Percentiles rank a stretch among this genome's conserved stretches.
Conservation (phyloP, 2,329 filamentous ascomycete genomes). For the Plenodomus lindquistii region DNA sequence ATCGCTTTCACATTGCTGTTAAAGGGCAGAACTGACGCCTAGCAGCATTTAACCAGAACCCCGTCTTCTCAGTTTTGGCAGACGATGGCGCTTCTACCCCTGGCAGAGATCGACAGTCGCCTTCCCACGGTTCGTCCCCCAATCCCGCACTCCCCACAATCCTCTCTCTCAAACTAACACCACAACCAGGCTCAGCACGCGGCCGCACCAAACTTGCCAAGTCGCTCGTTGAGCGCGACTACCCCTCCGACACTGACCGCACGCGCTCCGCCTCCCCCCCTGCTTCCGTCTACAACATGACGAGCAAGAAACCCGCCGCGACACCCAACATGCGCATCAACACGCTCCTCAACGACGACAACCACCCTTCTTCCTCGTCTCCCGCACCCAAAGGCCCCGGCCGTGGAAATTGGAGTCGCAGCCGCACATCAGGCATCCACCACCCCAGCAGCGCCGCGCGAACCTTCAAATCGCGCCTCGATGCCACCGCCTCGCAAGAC, state of each 20-base stretch:
- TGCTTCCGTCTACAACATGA: constrained; percentile 44
- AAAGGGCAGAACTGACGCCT: neutral
- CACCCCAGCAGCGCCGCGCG: constrained; percentile 9
- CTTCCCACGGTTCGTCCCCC: constrained; percentile 39
- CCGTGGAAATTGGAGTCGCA: constrained; percentile 55
- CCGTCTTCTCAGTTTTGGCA: constrained; percentile 46
- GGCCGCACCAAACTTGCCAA: constrained; percentile 42
- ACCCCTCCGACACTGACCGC: constrained; percentile 51
- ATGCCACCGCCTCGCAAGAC: constrained; percentile 36
- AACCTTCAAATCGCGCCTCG: constrained; percentile 42
- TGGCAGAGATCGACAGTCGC: constrained; percentile 45
- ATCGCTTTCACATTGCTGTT: neutral
- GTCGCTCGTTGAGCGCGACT: constrained; percentile 41
- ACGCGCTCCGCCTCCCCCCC: constrained; percentile 52
- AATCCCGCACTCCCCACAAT: neutral
- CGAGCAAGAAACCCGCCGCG: constrained; percentile 34
- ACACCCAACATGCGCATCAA: constrained; percentile 54
- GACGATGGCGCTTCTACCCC: constrained; percentile 47
- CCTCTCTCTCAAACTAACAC: neutral
- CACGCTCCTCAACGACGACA: constrained; percentile 53
- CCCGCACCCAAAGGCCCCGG: constrained; percentile 50
- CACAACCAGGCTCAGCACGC: constrained; percentile 40
- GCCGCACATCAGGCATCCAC: constrained; percentile 20
- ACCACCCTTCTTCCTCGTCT: constrained; percentile 27
- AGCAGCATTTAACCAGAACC: constrained; percentile 46